Percentiles rank a stretch among this genome's conserved stretches.
These are phyloP conservation scores for Parastagonospora nodorum DNA, from an alignment of 2,329 filamentous ascomycete species.

Conservation along the genomic window DNA sequence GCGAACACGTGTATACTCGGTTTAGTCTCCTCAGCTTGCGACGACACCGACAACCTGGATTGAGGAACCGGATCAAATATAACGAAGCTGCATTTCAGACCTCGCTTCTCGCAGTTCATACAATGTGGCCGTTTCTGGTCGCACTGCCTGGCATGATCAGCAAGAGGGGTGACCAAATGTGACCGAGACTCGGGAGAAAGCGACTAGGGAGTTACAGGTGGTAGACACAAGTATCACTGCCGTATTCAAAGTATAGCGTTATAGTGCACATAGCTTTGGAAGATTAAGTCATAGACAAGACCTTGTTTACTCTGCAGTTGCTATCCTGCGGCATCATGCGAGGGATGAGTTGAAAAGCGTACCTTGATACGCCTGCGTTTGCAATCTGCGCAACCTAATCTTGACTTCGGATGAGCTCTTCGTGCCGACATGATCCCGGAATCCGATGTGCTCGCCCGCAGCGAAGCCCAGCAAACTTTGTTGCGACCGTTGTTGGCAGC, in stretches of 20 bases:
- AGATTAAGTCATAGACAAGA: too few relatives aligned
- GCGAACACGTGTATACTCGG: not conserved
- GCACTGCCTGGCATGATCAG: slow-evolving; percentile 19
- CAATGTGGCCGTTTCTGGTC: slow-evolving; percentile 26
- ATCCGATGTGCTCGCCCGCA: not conserved
- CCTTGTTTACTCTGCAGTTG: too few relatives aligned
- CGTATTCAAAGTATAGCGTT: not conserved
- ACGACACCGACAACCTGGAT: not conserved
- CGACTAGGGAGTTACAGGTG: not conserved
- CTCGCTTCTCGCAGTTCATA: slow-evolving; percentile 18
- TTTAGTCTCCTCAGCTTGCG: not conserved
- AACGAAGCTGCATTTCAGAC: slow-evolving; percentile 24
- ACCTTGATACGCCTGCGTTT: slow-evolving; percentile 25
- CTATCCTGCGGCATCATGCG: too few relatives aligned
- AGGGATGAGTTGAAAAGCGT: not conserved
- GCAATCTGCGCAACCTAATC: slow-evolving; percentile 18
- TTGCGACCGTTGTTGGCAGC: not conserved
- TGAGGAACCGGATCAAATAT: slow-evolving; percentile 12
- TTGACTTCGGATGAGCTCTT: slow-evolving; percentile 18
- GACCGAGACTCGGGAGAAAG: not conserved
- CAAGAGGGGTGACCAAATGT: not conserved
- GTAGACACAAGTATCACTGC: not conserved
- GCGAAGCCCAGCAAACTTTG: not conserved
- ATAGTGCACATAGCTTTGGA: too few relatives aligned
- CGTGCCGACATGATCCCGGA: slow-evolving; percentile 6